Base-by-base conservation (phyloP, 225 moss, liverwort and hornwort genomes). In the Sphagnum tenellum region DNA sequence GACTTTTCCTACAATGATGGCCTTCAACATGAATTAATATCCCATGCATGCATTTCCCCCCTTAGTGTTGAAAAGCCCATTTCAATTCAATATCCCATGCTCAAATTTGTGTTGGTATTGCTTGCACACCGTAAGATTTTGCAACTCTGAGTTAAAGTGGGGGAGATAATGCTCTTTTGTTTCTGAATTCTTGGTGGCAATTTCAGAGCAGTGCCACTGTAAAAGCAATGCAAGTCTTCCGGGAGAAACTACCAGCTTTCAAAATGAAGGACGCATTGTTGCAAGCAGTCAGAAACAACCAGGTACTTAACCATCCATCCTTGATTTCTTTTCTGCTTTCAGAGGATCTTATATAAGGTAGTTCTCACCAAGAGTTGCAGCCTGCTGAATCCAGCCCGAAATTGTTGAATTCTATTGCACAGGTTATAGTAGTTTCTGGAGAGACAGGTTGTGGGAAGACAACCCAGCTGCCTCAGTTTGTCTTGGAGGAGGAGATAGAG, bases 381-480 rank as follows among this genome's bases (percentile, higher is more conserved):
- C 29, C 0, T 29, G 29, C 29, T 29, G 29, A 29, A 29, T 29
- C 29, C 29, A 29, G 29, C 29, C 29, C 29, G 2, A 48, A 45
- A 48, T 54, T 29, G 51, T 45, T 6, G 44, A n/a, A 9, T 60
- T 71, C 44, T 7, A 12, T 61, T 67, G 46, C 63, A 61, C 76
- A 96, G 96, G 96, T 96, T 50, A 69, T 96, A 56, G 96, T 96
- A 66, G 82, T 92, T 62, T 96, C 92, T 76, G 96, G 96, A 71
- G 96, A 96, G 73, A 96, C 96, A 68, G 96, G 96, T 55, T 96
- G 96, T 64, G 96, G 96, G 65, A 96, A 96, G 73, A 96, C 96
- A 9, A 96, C 96, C 10, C 96, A 96, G 68, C 75, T 96, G 53
- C 96, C 96, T 13, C 96, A 96, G 47, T 96, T 96, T 68, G 70